These are phyloP conservation scores for Cornus suecica DNA, from an alignment of 148 eudicot species.

Conservation along the genomic window DNA sequence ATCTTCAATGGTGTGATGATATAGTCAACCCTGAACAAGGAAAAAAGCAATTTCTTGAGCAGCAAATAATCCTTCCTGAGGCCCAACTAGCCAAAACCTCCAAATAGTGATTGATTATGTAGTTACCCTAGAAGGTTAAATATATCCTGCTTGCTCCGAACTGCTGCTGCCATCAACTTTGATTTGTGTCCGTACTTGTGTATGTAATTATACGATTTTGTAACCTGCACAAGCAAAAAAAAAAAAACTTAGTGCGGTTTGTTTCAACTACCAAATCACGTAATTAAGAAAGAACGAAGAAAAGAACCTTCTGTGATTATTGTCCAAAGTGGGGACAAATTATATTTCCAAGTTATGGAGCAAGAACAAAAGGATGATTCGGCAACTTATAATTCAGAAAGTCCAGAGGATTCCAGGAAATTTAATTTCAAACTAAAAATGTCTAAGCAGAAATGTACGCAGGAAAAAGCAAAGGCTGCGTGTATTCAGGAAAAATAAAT, in stretches of 20 bases:
- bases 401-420: background rate
- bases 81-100: background rate
- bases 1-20: slow-evolving; percentile 88
- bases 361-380: background rate
- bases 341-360: background rate
- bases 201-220: slow-evolving; percentile 91
- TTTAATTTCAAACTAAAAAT: background rate
- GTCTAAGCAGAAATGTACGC: background rate
- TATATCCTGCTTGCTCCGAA: slow-evolving; percentile 91
- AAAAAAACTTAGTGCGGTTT: background rate
- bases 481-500: background rate
- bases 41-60: slow-evolving; percentile 6
- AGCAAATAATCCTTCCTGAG: background rate
- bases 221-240: slow-evolving; percentile 43
- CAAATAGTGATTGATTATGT: background rate
- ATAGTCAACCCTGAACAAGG: slow-evolving; percentile 76
- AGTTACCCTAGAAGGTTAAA: slow-evolving; percentile 81
- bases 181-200: slow-evolving; percentile 88
- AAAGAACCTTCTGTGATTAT: background rate
- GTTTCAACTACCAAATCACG: background rate
- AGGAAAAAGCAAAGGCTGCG: background rate
- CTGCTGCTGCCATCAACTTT: slow-evolving; percentile 92
- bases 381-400: background rate
- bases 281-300: background rate
- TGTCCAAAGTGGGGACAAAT: background rate